These are phyloP conservation scores for Chlorella sp. DNA, from an alignment of 139 green algal species.

Conservation along the genomic window DNA sequence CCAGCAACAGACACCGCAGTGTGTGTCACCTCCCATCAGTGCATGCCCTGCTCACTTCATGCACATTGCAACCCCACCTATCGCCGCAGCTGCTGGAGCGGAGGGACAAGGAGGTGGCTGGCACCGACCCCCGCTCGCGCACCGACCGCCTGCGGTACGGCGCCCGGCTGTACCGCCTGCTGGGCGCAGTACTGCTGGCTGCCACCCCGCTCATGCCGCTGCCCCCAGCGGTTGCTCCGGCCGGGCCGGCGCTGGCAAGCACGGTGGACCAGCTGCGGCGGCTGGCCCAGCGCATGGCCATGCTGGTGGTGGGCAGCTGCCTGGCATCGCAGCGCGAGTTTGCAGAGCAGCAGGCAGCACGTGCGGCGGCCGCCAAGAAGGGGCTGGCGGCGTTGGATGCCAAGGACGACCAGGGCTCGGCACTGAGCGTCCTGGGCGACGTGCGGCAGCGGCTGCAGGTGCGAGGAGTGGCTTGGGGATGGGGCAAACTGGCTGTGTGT, in stretches of 20 bases:
- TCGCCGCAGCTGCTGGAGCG: constrained; percentile 11
- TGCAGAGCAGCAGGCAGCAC: neutral
- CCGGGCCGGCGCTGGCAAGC: neutral
- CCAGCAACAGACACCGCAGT: too few species aligned
- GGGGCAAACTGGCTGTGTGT: too few species aligned
- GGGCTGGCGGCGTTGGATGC: neutral
- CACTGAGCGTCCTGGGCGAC: neutral
- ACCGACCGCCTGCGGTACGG: neutral
- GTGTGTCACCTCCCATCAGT: too few species aligned
- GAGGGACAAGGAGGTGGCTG: neutral
- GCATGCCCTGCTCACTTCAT: too few species aligned
- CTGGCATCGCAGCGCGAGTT: neutral
- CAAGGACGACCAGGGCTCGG: neutral
- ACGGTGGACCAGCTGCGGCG: neutral
- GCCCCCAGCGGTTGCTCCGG: neutral
- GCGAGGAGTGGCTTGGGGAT: neutral
- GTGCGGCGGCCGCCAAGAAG: neutral
- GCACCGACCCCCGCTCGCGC: neutral
- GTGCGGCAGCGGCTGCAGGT: neutral
- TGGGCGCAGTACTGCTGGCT: neutral
- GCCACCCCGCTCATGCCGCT: neutral
- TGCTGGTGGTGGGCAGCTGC: constrained; percentile 2
- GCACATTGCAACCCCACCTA: too few species aligned
- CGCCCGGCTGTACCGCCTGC: constrained; percentile 5
- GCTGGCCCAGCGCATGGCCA: neutral